Base-by-base conservation (phyloP, 768 basidiomycete species). In the Lenzites betulinus region DNA sequence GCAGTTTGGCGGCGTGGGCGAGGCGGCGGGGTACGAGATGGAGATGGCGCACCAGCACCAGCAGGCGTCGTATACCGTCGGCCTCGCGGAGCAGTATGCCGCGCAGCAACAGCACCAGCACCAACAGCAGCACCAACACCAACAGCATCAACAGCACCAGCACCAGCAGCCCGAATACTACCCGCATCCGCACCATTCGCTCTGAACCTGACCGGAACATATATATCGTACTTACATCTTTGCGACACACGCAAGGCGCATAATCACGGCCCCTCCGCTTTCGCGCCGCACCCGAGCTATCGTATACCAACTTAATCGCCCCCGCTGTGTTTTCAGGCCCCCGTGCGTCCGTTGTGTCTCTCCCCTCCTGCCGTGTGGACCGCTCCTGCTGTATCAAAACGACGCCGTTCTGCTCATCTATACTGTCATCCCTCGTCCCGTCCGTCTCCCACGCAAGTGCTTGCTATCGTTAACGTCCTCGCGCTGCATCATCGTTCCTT, bases 21-120 rank as follows among this genome's bases (percentile, higher is more conserved):
- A 58, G 60, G 57, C 64, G 30, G 30, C 30, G 30, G 30, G 30
- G 67, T 62, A 63, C 58, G 54, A 66, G 64, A 49, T 64, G 58
- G 46, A 57, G 30, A 20, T 20, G 28, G 41, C 59, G 48, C 25
- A 59, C 13, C 52, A 38, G 44, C 42, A 59, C 18, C 51, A 53
- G 47, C 52, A 51, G 36, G 30, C 33, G 38, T 42, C 64, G 61
- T 63, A 59, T 33, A 41, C 33, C 36, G 51, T 58, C 33, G 53
- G 60, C 54, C 38, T 49, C 50, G 56, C 47, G 26, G 61, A 52
- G 53, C 47, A 50, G 55, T 54, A 44, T 13, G 48, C 48, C 28
- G 46, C 47, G 9, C 55, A 56, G 30, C 58, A 51, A 20, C 55
- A 47, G 36, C 48, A 41, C 11, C 55, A 47, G 36, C 48, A 41